phyloP scores from a whole-genome alignment of 805 yeast genomes.

The Candida pseudoglaebosa region DNA sequence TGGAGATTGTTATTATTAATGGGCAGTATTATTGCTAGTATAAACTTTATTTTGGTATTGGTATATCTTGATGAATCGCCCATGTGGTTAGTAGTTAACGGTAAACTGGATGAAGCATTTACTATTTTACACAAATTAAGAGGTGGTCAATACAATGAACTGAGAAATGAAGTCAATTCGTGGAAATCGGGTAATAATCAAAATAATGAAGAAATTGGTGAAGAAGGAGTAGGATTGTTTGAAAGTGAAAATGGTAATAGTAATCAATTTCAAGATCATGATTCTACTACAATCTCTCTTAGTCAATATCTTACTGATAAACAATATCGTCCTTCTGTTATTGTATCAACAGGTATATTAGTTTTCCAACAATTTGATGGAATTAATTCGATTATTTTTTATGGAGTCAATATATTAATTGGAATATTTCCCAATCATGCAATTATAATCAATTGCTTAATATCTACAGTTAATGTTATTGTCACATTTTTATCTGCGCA shows the following conservation, averaged over 20 bases:
- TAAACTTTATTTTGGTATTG: conserved; percentile 40
- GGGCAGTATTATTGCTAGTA: conserved; percentile 53
- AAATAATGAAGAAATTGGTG: neutral
- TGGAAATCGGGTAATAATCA: no score
- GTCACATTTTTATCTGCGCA: conserved; percentile 74
- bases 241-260: conserved; percentile 10
- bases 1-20: conserved; percentile 74
- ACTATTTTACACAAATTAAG: conserved; percentile 32
- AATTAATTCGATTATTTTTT: conserved; percentile 86
- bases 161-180: conserved; percentile 34
- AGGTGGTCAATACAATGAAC: conserved; percentile 34
- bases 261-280: conserved; percentile 11
- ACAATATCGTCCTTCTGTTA: conserved; percentile 52
- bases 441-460: conserved; percentile 65
- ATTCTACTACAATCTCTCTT: conserved; percentile 19
- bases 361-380: conserved; percentile 90
- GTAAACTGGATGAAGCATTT: conserved; percentile 40
- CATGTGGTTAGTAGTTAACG: conserved; percentile 64
- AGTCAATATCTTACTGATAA: conserved; percentile 47
- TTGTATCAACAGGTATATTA: conserved; percentile 68
- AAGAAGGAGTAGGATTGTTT: conserved; percentile 10
- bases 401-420: conserved; percentile 84
- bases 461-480: conserved; percentile 69
- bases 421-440: conserved; percentile 69
- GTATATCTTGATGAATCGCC: conserved; percentile 70